phyloP scores from a whole-genome alignment of 1,139 yeast species.

The Saccharomyces hybrid region DNA sequence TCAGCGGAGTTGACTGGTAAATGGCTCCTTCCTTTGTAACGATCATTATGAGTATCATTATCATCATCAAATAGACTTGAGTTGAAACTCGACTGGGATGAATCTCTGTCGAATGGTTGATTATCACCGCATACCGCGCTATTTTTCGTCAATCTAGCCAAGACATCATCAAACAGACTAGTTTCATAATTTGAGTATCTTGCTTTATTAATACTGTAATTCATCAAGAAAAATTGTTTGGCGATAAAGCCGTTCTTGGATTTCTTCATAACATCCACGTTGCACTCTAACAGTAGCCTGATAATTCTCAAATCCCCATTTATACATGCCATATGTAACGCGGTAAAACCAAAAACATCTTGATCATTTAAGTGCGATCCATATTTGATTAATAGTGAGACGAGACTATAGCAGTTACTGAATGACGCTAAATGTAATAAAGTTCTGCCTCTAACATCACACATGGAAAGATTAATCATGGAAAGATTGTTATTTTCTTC shows the following conservation, averaged over 20 bases:
- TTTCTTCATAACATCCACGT: slow-evolving; percentile 53
- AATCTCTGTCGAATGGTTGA: slow-evolving; percentile 6
- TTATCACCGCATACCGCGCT: not conserved
- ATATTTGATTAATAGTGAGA: slow-evolving; percentile 56
- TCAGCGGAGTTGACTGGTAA: slow-evolving; percentile 14
- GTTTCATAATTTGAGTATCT: not conserved
- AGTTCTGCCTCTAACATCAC: slow-evolving; percentile 79
- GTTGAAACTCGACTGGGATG: slow-evolving; percentile 40
- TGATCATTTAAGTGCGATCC: slow-evolving; percentile 74
- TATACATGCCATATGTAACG: slow-evolving; percentile 78
- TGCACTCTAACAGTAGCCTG: slow-evolving; percentile 34
- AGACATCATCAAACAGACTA: not conserved
- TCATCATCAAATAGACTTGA: slow-evolving; percentile 50
- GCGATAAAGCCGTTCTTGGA: slow-evolving; percentile 49
- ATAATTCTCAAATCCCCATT: slow-evolving; percentile 56
- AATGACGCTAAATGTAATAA: slow-evolving; percentile 76
- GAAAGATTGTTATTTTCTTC: slow-evolving; percentile 27
- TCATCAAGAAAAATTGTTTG: slow-evolving; percentile 40
- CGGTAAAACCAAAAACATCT: slow-evolving; percentile 78
- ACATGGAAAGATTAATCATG: slow-evolving; percentile 63
- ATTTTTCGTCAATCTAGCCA: not conserved
- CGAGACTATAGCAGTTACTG: slow-evolving; percentile 59
- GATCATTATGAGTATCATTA: not conserved
- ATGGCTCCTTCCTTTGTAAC: not conserved
- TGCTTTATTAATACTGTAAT: slow-evolving; percentile 23